Conservation (phyloP, 192 early-diverging fungal species). For the Neocallimastix lanati region DNA sequence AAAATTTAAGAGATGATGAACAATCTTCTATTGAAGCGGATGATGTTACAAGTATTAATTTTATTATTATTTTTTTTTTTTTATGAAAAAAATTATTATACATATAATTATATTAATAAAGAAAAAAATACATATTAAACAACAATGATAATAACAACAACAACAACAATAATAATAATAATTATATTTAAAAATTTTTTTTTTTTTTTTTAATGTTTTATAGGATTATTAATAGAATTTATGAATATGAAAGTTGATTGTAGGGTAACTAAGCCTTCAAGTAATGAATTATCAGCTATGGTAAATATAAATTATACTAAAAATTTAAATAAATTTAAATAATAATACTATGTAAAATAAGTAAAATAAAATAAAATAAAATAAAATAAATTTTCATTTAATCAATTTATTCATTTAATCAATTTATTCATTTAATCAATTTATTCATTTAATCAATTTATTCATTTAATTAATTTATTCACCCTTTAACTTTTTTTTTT, state of each 20-base stretch:
- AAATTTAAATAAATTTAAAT: too few species aligned
- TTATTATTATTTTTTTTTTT: too few species aligned
- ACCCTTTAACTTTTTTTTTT: too few species aligned
- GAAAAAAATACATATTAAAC: too few species aligned
- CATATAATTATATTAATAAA: too few species aligned
- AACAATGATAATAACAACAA: too few species aligned
- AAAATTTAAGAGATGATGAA: background rate
- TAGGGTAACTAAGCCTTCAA: background rate
- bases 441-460: too few species aligned
- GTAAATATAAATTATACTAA: background rate
- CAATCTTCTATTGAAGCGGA: background rate
- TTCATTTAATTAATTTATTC: too few species aligned
- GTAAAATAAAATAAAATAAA: background rate
- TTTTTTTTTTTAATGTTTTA: background rate
- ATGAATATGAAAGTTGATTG: background rate
- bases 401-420: constrained; percentile 2
- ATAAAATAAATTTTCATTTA: background rate
- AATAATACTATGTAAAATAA: background rate
- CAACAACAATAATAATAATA: too few species aligned
- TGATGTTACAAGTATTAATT: background rate
- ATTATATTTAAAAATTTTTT: too few species aligned
- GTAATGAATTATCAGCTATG: background rate
- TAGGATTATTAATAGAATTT: background rate
- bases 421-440: too few species aligned
- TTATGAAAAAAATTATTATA: too few species aligned